A percentile compares a stretch with the other conserved stretches of the same genome.
phyloP scores from a whole-genome alignment of 2,329 filamentous ascomycete genomes.

The Fusarium sp. region DNA sequence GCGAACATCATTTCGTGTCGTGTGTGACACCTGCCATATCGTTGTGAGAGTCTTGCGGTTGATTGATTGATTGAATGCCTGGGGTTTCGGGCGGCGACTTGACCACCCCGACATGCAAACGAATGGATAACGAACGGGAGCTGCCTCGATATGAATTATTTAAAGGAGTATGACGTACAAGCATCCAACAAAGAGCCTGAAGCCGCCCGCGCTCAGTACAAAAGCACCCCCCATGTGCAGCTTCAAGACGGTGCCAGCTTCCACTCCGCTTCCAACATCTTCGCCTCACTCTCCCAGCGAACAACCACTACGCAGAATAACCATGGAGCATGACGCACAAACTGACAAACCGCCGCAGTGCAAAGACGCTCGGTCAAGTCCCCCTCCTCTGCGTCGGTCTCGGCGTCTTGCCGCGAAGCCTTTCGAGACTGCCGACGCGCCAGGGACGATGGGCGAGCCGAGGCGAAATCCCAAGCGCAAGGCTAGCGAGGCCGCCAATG shows the following conservation, averaged over 20 bases:
- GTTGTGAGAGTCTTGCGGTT: not conserved
- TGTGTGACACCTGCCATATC: conserved; percentile 12
- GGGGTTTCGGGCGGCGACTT: conserved; percentile 9
- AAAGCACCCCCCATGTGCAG: not conserved
- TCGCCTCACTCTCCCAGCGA: not conserved
- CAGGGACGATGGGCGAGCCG: conserved; percentile 35
- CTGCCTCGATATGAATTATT: not conserved
- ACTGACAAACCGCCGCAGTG: conserved; percentile 26
- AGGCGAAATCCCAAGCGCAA: conserved; percentile 60
- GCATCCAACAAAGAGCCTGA: not conserved
- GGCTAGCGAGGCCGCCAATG: conserved; percentile 51
- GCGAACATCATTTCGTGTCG: not conserved
- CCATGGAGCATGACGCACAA: conserved; percentile 7
- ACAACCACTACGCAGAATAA: not conserved
- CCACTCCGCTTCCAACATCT: not conserved
- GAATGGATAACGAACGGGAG: conserved; percentile 3
- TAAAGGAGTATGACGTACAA: not conserved
- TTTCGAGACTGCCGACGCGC: not conserved
- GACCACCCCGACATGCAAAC: not conserved
- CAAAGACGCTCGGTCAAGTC: not conserved
- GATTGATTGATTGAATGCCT: conserved; percentile 4
- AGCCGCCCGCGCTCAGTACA: not conserved
- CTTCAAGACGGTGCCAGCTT: conserved; percentile 6
- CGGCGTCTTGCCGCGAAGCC: conserved; percentile 28
- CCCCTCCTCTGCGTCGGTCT: conserved; percentile 34